phyloP scores from a whole-genome alignment of 148 eudicot species.

The Silene latifolia region DNA sequence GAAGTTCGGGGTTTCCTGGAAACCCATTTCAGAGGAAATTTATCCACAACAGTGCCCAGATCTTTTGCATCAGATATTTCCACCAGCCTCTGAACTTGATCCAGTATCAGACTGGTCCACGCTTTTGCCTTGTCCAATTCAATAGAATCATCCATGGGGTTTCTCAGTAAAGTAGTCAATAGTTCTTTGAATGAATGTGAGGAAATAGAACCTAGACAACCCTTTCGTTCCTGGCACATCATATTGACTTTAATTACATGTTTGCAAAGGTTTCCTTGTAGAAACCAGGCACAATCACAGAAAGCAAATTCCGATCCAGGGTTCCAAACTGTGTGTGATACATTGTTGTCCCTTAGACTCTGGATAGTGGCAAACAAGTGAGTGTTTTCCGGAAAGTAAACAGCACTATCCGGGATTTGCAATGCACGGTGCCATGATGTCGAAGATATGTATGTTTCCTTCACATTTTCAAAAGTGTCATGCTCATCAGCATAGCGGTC shows the following conservation, averaged over 20 bases:
- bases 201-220: constrained; percentile 51
- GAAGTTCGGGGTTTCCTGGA: constrained; percentile 51
- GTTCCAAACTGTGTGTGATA: constrained; percentile 55
- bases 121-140: constrained; percentile 75
- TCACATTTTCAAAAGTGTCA: constrained; percentile 72
- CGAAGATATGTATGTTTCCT: constrained; percentile 77
- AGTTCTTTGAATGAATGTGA: constrained; percentile 53
- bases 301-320: constrained; percentile 87
- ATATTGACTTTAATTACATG: constrained; percentile 86
- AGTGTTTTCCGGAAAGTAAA: constrained; percentile 46
- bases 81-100: constrained; percentile 61
- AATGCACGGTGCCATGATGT: constrained; percentile 87
- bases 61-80: constrained; percentile 47
- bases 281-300: constrained; percentile 88
- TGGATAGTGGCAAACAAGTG: constrained; percentile 51
- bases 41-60: constrained; percentile 48
- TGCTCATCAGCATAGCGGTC: constrained; percentile 90
- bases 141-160: constrained; percentile 71
- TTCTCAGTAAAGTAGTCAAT: constrained; percentile 40
- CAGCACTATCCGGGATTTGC: constrained; percentile 64
- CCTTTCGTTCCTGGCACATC: constrained; percentile 43
- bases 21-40: constrained; percentile 65
- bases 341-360: constrained; percentile 54
- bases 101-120: constrained; percentile 65
- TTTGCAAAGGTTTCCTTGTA: constrained; percentile 88